Evolutionary conservation across 768 basidiomycete species (phyloP).

Genomic region (Phylloporus sp.): DNA sequence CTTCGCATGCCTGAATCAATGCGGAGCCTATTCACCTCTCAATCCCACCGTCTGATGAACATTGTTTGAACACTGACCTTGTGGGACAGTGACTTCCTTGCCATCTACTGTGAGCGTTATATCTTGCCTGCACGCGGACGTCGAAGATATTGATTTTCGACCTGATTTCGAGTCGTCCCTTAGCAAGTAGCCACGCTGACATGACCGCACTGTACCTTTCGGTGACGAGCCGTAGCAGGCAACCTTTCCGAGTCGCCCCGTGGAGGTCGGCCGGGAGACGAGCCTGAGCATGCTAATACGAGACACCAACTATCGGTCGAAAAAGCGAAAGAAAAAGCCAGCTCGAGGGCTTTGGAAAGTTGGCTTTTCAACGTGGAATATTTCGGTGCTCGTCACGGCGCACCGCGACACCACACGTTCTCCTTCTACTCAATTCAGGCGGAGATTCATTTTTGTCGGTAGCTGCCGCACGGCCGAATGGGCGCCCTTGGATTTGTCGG

Average conservation of each 20-base stretch:
- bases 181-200: not conserved
- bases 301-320: slow-evolving; percentile 14
- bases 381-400: slow-evolving; percentile 39
- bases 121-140: slow-evolving; percentile 62
- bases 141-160: slow-evolving; percentile 59
- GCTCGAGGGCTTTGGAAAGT: slow-evolving; percentile 12
- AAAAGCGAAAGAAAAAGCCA: slow-evolving; percentile 19
- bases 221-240: slow-evolving; percentile 38
- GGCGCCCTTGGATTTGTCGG: not conserved
- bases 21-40: slow-evolving; percentile 63
- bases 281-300: slow-evolving; percentile 56
- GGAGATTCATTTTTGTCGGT: slow-evolving; percentile 20
- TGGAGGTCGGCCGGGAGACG: slow-evolving; percentile 61
- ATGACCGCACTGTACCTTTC: slow-evolving; percentile 23
- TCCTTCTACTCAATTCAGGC: slow-evolving; percentile 9
- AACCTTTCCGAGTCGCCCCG: slow-evolving; percentile 67
- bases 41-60: slow-evolving; percentile 1
- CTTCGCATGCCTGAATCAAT: slow-evolving; percentile 95
- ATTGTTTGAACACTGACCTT: slow-evolving; percentile 54
- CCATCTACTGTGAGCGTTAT: slow-evolving; percentile 95
- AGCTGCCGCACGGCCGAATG: slow-evolving; percentile 2
- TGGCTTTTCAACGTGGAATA: slow-evolving; percentile 14
- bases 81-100: slow-evolving; percentile 94
- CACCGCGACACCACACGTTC: slow-evolving; percentile 33
- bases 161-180: slow-evolving; percentile 33